A percentile compares a stretch with the other conserved stretches of the same genome.
phyloP scores from a whole-genome alignment of 129 eudicot species.

The Tanacetum coccineum region DNA sequence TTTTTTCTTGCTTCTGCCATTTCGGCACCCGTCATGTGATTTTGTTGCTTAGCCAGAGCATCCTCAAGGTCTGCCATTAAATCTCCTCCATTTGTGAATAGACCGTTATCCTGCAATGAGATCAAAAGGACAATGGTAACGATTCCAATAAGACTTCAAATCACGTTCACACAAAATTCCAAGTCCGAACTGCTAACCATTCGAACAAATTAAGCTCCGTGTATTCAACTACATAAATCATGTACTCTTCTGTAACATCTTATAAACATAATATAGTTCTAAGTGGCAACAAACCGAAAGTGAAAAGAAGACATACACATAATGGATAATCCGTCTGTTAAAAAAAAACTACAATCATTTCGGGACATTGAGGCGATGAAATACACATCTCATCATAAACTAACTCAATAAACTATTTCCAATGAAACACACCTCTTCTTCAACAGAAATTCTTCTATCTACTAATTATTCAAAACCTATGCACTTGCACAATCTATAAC shows the following conservation, averaged over 20 bases:
- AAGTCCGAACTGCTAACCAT: not conserved
- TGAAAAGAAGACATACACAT: not conserved
- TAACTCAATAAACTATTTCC: too few species aligned
- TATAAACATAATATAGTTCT: not conserved
- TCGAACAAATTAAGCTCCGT: not conserved
- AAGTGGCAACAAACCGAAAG: not conserved
- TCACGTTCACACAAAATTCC: not conserved
- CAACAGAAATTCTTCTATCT: not conserved
- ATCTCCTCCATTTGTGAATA: conserved; percentile 46
- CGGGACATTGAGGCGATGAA: too few species aligned
- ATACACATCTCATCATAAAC: too few species aligned
- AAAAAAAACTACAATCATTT: too few species aligned
- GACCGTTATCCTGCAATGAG: conserved; percentile 40
- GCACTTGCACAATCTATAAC: not conserved
- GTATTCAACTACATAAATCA: too few species aligned
- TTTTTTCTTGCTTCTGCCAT: conserved; percentile 56
- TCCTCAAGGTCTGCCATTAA: conserved; percentile 81
- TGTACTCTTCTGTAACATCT: too few species aligned
- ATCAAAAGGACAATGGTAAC: not conserved
- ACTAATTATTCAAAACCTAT: too few species aligned
- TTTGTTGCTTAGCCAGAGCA: conserved; percentile 60
- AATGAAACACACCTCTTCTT: too few species aligned
- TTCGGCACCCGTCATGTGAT: conserved; percentile 51
- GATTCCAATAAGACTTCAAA: conserved; percentile 1
- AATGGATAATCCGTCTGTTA: not conserved